phyloP scores from a whole-genome alignment of 1,139 yeast species.

The Schwanniomyces etchellsii region DNA sequence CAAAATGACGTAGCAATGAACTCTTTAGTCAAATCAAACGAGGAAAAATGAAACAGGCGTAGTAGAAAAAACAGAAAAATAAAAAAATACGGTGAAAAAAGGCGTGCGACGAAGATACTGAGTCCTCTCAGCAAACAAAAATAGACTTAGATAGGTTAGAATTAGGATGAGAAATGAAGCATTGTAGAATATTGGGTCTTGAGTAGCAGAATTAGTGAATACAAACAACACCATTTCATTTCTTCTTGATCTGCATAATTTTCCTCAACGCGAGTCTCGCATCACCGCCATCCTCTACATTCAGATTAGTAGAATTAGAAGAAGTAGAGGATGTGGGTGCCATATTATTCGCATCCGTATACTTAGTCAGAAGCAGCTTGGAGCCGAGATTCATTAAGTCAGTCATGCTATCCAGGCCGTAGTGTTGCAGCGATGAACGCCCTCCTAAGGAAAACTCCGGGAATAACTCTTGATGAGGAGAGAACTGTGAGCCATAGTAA shows the following conservation, averaged over 20 bases:
- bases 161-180: too few relatives aligned
- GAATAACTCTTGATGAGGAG: conserved; percentile 28
- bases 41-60: too few relatives aligned
- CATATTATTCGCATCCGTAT: not conserved
- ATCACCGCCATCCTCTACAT: conserved; percentile 32
- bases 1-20: too few relatives aligned
- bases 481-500: conserved; percentile 16
- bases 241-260: conserved; percentile 31
- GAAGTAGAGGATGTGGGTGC: conserved; percentile 7
- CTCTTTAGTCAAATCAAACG: too few relatives aligned
- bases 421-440: conserved; percentile 3
- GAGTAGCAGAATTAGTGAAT: too few relatives aligned
- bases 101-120: too few relatives aligned
- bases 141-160: too few relatives aligned
- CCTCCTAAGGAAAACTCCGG: conserved; percentile 9
- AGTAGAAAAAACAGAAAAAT: too few relatives aligned
- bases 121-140: too few relatives aligned
- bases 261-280: conserved; percentile 38
- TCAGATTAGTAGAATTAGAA: conserved; percentile 4
- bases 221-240: too few relatives aligned
- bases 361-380: conserved; percentile 1
- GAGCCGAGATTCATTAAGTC: conserved; percentile 14
- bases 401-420: conserved; percentile 15
- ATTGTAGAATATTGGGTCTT: too few relatives aligned
- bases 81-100: too few relatives aligned